These are phyloP conservation scores for Thozetella sp. DNA, from an alignment of 495 filamentous ascomycete genomes.

Conservation along the genomic window DNA sequence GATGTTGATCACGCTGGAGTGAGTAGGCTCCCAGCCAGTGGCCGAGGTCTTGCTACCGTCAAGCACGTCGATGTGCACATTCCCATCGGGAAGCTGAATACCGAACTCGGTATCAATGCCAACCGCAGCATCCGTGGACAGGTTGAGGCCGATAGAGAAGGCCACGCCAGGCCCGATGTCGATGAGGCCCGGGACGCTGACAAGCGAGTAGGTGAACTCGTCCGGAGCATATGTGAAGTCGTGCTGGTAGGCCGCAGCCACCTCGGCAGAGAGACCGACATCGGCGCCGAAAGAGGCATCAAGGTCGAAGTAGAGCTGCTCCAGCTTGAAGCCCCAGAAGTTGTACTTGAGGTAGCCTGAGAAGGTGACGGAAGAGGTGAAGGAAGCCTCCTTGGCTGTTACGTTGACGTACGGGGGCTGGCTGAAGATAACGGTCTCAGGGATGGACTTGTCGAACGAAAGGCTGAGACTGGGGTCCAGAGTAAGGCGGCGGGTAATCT, in stretches of 20 bases:
- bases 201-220: conserved; percentile 15
- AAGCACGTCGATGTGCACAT: conserved; percentile 21
- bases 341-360: conserved; percentile 24
- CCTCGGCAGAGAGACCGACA: conserved; percentile 9
- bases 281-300: conserved; percentile 13
- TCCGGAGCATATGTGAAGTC: conserved; percentile 16
- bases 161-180: conserved; percentile 14
- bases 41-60: conserved; percentile 11
- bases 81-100: conserved; percentile 14
- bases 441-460: background rate
- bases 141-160: conserved; percentile 16
- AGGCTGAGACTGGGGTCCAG: conserved; percentile 1
- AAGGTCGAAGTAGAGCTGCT: conserved; percentile 21
- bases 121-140: conserved; percentile 11
- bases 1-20: conserved; percentile 14
- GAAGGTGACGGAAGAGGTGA: conserved; percentile 17
- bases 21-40: conserved; percentile 17
- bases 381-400: conserved; percentile 12
- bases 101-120: conserved; percentile 9
- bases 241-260: conserved; percentile 11
- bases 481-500: background rate
- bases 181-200: conserved; percentile 16
- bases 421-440: conserved; percentile 10
- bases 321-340: conserved; percentile 14
- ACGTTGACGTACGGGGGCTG: conserved; percentile 15